These are phyloP conservation scores for Yarrowia hollandica DNA, from an alignment of 805 yeast genomes.

Conservation along the genomic window DNA sequence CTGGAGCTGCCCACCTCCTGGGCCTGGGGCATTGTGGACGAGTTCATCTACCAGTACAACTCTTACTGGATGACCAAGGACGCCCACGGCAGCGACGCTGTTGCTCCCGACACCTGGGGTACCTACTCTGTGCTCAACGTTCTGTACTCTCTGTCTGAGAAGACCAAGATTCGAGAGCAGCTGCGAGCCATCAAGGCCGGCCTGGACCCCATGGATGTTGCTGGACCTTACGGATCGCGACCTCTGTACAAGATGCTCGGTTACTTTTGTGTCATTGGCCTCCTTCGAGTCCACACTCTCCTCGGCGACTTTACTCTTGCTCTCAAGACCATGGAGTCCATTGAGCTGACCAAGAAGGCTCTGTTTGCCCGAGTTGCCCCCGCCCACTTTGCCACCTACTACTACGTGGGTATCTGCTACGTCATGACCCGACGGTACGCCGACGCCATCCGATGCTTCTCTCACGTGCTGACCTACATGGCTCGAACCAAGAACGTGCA, in stretches of 20 bases:
- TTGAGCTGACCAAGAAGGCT: slow-evolving; percentile 51
- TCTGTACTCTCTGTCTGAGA: slow-evolving; percentile 48
- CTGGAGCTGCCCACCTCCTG: slow-evolving; percentile 52
- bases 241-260: slow-evolving; percentile 51
- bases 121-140: slow-evolving; percentile 52
- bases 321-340: slow-evolving; percentile 50
- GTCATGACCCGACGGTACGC: slow-evolving; percentile 53
- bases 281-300: slow-evolving; percentile 51
- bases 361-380: slow-evolving; percentile 51
- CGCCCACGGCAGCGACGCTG: slow-evolving; percentile 42
- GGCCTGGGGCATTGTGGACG: slow-evolving; percentile 56
- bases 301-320: slow-evolving; percentile 54
- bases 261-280: slow-evolving; percentile 51
- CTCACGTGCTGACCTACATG: slow-evolving; percentile 50
- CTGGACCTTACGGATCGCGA: slow-evolving; percentile 49
- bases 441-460: slow-evolving; percentile 52
- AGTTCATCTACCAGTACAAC: slow-evolving; percentile 54
- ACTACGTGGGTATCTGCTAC: slow-evolving; percentile 54
- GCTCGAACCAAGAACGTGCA: slow-evolving; percentile 51
- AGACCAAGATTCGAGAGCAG: slow-evolving; percentile 46
- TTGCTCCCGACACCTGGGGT: slow-evolving; percentile 48
- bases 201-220: slow-evolving; percentile 39
- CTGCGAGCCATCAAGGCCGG: slow-evolving; percentile 42
- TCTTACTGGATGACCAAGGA: slow-evolving; percentile 47
- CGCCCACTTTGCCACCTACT: slow-evolving; percentile 53